phyloP scores from a whole-genome alignment of 805 yeast species.

The Pichia insulana region DNA sequence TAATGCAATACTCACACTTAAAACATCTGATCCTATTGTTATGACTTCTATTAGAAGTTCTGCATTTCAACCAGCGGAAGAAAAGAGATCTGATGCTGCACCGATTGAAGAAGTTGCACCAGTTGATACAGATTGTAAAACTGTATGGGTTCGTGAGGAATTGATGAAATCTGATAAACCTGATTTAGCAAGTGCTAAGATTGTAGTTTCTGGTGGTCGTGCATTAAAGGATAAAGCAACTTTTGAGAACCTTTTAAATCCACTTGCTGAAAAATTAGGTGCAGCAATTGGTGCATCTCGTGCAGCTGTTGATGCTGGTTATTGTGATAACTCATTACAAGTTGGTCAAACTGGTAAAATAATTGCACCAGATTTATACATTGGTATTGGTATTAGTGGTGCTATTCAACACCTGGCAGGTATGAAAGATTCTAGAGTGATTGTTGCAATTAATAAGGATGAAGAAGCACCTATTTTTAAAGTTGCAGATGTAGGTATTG shows the following conservation, averaged over 20 bases:
- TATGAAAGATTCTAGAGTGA: conserved; percentile 90
- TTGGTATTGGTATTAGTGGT: conserved; percentile 93
- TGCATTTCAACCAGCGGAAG: conserved; percentile 48
- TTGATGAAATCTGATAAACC: conserved; percentile 78
- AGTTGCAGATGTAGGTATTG: conserved; percentile 81
- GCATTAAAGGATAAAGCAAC: conserved; percentile 86
- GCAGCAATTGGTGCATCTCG: conserved; percentile 98
- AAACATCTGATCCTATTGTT: conserved; percentile 54
- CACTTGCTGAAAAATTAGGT: conserved; percentile 72
- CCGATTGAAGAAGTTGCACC: conserved; percentile 41
- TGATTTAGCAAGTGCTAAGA: conserved; percentile 75
- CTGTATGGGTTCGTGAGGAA: conserved; percentile 69
- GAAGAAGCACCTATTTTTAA: conserved; percentile 91
- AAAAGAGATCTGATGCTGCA: conserved; percentile 26
- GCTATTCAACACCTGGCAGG: conserved; percentile 98
- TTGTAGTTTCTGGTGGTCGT: conserved; percentile 88
- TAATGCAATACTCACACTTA: conserved; percentile 78
- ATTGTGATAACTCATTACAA: conserved; percentile 91
- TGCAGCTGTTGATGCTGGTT: conserved; percentile 96
- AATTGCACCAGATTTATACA: conserved; percentile 89
- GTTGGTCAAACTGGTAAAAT: conserved; percentile 98
- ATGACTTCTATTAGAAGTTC: conserved; percentile 78
- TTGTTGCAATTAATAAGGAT: conserved; percentile 92
- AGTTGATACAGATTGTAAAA: conserved; percentile 30
- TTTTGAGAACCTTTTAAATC: conserved; percentile 67